Evolutionary conservation across 257 asterid species (phyloP).

Genomic region (Gardenia jasminoides): DNA sequence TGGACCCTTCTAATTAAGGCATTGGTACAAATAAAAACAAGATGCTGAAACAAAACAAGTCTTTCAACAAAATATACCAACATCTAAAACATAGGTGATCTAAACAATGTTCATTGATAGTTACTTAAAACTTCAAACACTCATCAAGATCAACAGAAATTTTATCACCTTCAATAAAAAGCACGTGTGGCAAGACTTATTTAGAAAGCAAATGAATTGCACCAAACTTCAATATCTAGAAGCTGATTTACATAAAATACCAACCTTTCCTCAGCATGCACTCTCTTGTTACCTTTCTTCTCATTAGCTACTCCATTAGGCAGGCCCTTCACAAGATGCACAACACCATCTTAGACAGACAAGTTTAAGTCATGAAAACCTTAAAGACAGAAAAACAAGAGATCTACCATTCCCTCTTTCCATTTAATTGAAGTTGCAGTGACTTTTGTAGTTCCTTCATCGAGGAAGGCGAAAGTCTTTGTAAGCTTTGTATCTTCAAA

Average conservation of each 20-base stretch:
- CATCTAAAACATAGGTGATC: background rate
- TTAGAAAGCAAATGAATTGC: background rate
- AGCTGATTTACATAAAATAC: slow-evolving; percentile 4
- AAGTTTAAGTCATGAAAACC: slow-evolving; percentile 6
- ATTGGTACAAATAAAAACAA: background rate
- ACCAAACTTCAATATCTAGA: background rate
- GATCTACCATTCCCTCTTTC: slow-evolving; percentile 88
- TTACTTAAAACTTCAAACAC: background rate
- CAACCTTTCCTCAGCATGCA: slow-evolving; percentile 82
- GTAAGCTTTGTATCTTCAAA: slow-evolving; percentile 77
- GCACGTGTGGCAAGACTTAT: background rate
- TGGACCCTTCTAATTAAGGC: background rate
- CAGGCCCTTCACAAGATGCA: slow-evolving; percentile 57
- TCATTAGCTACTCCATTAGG: slow-evolving; percentile 72
- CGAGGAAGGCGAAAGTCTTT: slow-evolving; percentile 81
- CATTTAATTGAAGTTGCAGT: slow-evolving; percentile 81
- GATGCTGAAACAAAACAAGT: background rate
- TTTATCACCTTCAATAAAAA: background rate
- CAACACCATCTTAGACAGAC: slow-evolving; percentile 22
- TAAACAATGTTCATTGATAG: background rate
- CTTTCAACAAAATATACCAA: background rate
- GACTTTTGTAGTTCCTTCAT: slow-evolving; percentile 78
- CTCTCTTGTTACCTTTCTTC: slow-evolving; percentile 79
- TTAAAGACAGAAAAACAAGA: background rate
- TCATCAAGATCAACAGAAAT: too few species aligned